Base-by-base conservation (phyloP, 208 protist genomes). In the Leishmania gerbilli region DNA sequence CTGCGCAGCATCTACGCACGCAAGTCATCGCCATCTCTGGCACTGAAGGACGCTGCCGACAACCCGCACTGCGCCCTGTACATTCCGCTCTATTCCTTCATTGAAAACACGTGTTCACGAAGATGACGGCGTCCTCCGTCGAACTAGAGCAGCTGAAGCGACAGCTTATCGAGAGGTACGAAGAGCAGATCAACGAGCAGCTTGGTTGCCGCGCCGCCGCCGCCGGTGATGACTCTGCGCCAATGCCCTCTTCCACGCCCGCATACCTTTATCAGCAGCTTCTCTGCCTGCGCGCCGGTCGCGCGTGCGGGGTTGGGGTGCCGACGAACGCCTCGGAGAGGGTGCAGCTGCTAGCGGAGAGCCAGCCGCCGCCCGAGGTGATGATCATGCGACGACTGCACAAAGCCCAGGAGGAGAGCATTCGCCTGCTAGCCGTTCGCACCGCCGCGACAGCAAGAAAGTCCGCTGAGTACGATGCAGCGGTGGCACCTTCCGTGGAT, bases 241-340 rank as follows among this genome's bases (percentile, higher is more conserved):
- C 42, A 3, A 27, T 24, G 37, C 15, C 27, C 31, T 80, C 37
- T 53, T 15, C 81, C 19, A 42, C 45, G 3, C 42, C 83, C 19
- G 86, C 87, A 5, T 86, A 88, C 42, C 74, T 87, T 15, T 79
- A 78, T 40, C 90, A 91, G 40, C 88, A 89, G 64, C 77, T 93
- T 15, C 84, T 93, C 13, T 87, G 90, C 31, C 88, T 88, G 34
- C 83, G 88, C n/a, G 83, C 84, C 3, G 76, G 84, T n/a, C 74
- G 65, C 13, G 31, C 56, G 24, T 27, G 71, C 21, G 51, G 79
- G 17, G 56, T 31, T 1, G 62, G 53, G 49, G n/a, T 77, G 24
- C 76, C 76, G 17, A 56, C 65, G 62, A 77, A 42, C 24, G 74
- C 77, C 24, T 64, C 62, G 3, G 83, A 82, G 65, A 77, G 31